Percentiles rank a stretch among this genome's conserved stretches.
These are phyloP conservation scores for Metschnikowia noctiluminum DNA, from an alignment of 805 yeast species.

Conservation along the genomic window DNA sequence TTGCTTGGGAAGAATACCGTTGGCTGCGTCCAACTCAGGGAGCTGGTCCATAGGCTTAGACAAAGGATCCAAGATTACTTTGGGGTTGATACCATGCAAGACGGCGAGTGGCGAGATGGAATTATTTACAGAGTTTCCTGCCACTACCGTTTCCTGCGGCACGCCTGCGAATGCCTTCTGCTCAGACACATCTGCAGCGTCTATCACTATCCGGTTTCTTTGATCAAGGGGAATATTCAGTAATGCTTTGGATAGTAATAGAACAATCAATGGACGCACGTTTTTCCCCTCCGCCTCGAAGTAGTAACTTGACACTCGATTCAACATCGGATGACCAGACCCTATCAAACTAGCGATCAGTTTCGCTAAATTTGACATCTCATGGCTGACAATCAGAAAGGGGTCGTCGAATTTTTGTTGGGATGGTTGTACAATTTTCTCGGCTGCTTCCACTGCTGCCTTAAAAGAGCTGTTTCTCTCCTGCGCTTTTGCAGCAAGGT, in stretches of 20 bases:
- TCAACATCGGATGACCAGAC: constrained; percentile 89
- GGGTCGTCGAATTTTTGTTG: constrained; percentile 66
- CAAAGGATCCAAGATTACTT: constrained; percentile 74
- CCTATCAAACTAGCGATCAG: constrained; percentile 87
- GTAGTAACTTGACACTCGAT: constrained; percentile 90
- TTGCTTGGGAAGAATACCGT: constrained; percentile 91
- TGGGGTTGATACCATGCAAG: constrained; percentile 88
- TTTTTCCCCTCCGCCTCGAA: constrained; percentile 96
- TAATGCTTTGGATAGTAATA: constrained; percentile 78
- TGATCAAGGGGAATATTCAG: constrained; percentile 67
- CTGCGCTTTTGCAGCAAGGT: neutral
- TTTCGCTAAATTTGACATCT: constrained; percentile 84
- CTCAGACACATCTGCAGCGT: constrained; percentile 59
- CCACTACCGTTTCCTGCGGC: constrained; percentile 50
- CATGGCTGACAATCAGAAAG: constrained; percentile 83
- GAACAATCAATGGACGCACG: constrained; percentile 85
- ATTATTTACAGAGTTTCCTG: constrained; percentile 57
- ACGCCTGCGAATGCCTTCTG: constrained; percentile 63
- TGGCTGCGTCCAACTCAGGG: constrained; percentile 54
- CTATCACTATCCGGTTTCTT: constrained; percentile 62
- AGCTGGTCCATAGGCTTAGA: constrained; percentile 73
- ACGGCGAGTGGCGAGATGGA: constrained; percentile 78
- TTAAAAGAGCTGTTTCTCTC: constrained; percentile 22
- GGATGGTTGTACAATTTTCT: constrained; percentile 58
- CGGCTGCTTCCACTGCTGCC: constrained; percentile 70